Evolutionary conservation across 2,329 filamentous ascomycete species (phyloP).

Genomic region (Aspergillus niger): DNA sequence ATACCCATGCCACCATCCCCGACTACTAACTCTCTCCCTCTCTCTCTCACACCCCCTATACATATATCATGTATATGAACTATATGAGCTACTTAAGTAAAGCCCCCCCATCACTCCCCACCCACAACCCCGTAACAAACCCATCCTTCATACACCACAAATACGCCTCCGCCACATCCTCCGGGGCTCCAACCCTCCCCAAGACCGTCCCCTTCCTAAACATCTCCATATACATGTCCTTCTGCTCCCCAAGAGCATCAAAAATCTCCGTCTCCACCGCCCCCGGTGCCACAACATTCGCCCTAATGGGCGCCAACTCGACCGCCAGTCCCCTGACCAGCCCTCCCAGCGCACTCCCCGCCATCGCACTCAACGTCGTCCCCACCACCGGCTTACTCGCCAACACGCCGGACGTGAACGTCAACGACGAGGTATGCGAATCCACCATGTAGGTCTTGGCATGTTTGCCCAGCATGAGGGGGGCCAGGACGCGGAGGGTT

Average conservation of each 20-base stretch:
- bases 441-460: conserved; percentile 38
- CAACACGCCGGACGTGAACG: conserved; percentile 44
- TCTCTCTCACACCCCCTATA: no score
- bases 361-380: conserved; percentile 33
- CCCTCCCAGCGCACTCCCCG: conserved; percentile 32
- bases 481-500: conserved; percentile 39
- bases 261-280: conserved; percentile 46
- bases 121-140: conserved; percentile 40
- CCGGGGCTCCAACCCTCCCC: conserved; percentile 29
- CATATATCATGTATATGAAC: no score
- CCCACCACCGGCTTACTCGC: conserved; percentile 36
- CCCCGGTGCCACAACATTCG: conserved; percentile 47
- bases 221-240: conserved; percentile 32
- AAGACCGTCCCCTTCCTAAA: conserved; percentile 24
- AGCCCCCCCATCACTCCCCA: conserved; percentile 42
- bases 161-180: conserved; percentile 50
- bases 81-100: conserved; percentile 23
- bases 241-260: conserved; percentile 3
- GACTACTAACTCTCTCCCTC: neutral
- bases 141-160: conserved; percentile 48
- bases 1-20: neutral
- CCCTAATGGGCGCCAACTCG: conserved; percentile 46
- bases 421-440: conserved; percentile 37
- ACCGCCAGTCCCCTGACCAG: conserved; percentile 42
- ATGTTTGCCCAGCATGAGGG: conserved; percentile 45